These are phyloP conservation scores for Suhomyces tanzawaensis DNA, from an alignment of 805 yeast genomes.

Conservation along the genomic window DNA sequence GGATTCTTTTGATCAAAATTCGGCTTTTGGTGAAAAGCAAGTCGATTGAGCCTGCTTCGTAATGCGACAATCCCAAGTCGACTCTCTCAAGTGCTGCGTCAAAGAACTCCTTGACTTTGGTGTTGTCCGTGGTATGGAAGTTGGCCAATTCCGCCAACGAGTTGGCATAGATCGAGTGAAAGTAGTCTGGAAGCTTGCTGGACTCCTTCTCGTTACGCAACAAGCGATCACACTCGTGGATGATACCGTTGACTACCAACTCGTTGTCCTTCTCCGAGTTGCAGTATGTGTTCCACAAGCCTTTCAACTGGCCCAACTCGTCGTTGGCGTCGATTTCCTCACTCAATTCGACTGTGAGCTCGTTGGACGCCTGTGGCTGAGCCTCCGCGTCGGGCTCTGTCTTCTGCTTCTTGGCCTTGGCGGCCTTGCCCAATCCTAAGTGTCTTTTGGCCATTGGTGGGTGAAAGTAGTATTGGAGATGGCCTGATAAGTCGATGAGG, in stretches of 20 bases:
- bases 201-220: slow-evolving; percentile 44
- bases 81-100: slow-evolving; percentile 72
- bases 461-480: not conserved
- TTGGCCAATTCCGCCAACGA: slow-evolving; percentile 64
- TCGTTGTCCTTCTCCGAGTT: slow-evolving; percentile 59
- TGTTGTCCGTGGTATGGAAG: slow-evolving; percentile 48
- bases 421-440: slow-evolving; percentile 38
- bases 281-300: slow-evolving; percentile 65
- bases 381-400: slow-evolving; percentile 15
- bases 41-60: slow-evolving; percentile 46
- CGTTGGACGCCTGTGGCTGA: slow-evolving; percentile 19
- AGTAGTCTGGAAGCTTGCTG: slow-evolving; percentile 40
- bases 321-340: slow-evolving; percentile 73
- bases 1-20: slow-evolving; percentile 56
- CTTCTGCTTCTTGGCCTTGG: slow-evolving; percentile 26
- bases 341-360: slow-evolving; percentile 58
- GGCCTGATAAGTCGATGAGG: not conserved
- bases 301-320: slow-evolving; percentile 72
- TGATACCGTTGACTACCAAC: slow-evolving; percentile 70
- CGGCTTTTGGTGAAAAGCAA: slow-evolving; percentile 54
- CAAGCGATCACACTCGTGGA: slow-evolving; percentile 89
- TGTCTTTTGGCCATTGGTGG: slow-evolving; percentile 26
- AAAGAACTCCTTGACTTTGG: slow-evolving; percentile 54
- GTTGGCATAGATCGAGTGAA: slow-evolving; percentile 72
- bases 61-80: slow-evolving; percentile 52